These are phyloP conservation scores for Naganishia friedmannii DNA, from an alignment of 768 basidiomycete species.

Conservation along the genomic window DNA sequence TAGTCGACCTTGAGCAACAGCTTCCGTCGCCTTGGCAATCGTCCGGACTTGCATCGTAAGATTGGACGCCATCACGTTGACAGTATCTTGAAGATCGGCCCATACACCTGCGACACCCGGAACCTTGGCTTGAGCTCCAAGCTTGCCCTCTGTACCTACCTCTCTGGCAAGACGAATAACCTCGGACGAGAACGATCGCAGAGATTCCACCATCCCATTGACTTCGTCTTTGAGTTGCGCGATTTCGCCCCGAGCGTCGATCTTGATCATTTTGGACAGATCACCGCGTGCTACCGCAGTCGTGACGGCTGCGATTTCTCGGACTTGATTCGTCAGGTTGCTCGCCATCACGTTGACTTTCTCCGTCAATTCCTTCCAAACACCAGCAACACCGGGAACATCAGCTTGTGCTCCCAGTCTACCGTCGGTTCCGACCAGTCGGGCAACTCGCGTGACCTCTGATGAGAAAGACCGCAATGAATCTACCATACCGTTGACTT, in stretches of 20 bases:
- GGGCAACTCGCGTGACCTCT: slow-evolving; percentile 63
- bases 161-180: slow-evolving; percentile 69
- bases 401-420: slow-evolving; percentile 83
- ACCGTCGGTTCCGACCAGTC: slow-evolving; percentile 86
- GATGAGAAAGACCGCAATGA: slow-evolving; percentile 52
- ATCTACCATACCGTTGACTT: slow-evolving; percentile 53
- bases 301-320: slow-evolving; percentile 71
- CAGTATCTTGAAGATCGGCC: slow-evolving; percentile 44
- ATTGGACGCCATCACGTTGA: slow-evolving; percentile 92
- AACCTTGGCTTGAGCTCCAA: slow-evolving; percentile 49
- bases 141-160: slow-evolving; percentile 72
- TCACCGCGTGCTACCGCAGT: slow-evolving; percentile 85
- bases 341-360: slow-evolving; percentile 16
- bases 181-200: slow-evolving; percentile 81
- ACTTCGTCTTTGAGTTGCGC: slow-evolving; percentile 64
- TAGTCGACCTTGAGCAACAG: slow-evolving; percentile 89
- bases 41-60: slow-evolving; percentile 89
- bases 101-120: slow-evolving; percentile 51
- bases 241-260: slow-evolving; percentile 81
- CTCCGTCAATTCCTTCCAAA: slow-evolving; percentile 59
- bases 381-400: slow-evolving; percentile 83
- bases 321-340: slow-evolving; percentile 54
- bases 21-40: slow-evolving; percentile 82
- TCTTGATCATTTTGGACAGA: slow-evolving; percentile 77
- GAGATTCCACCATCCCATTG: slow-evolving; percentile 90